Evolutionary conservation across 768 basidiomycete species (phyloP), one percentile per base, ranked within the genome.

Genomic region (Leccinum imitatum): DNA sequence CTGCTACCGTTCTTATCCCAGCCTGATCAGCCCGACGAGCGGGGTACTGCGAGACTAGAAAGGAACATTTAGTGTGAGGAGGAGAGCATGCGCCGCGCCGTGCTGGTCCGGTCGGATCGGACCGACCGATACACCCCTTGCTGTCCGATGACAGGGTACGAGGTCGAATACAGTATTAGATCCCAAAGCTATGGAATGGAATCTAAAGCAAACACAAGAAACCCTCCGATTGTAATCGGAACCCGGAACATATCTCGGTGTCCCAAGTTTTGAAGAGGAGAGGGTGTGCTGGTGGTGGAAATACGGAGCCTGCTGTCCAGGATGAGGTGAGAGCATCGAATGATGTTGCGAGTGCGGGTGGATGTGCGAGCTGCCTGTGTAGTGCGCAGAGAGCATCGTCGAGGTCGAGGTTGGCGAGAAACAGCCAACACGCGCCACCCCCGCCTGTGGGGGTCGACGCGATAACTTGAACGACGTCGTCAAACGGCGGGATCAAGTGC

Each of bases 301-400:
- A 54, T 63, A 74, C 51, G 62, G 60, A 4, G 61, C 58, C 41
- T 72, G 65, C 47, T 74, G 67, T 1, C 60, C 56, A 13, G 63
- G 51, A 23, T 68, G 63, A 46, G 59, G 66, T 52, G 63, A 65
- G n/a, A 74, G 65, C 41, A 73, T 73, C 37, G 63, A 61, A 57
- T 67, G 65, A 63, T 68, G 65, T 30, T 67, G 72, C 21, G 62
- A 17, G n/a, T 63, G 65, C 7, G 64, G 61, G 25, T 65, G 67
- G 8, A 44, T 44, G 53, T 62, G 64, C n/a, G 71, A 59, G 27
- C 55, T 59, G 58, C 25, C 54, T 0, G 65, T 53, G 59, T 63
- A 73, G 46, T 74, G 71, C 1, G 64, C 30, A 13, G 97, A 96
- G 61, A 96, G 97, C 96, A 94, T 96, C 65, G 57, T 41, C 58